These are phyloP conservation scores for Iberis pinnata DNA, from an alignment of 345 rosid species.

Conservation along the genomic window DNA sequence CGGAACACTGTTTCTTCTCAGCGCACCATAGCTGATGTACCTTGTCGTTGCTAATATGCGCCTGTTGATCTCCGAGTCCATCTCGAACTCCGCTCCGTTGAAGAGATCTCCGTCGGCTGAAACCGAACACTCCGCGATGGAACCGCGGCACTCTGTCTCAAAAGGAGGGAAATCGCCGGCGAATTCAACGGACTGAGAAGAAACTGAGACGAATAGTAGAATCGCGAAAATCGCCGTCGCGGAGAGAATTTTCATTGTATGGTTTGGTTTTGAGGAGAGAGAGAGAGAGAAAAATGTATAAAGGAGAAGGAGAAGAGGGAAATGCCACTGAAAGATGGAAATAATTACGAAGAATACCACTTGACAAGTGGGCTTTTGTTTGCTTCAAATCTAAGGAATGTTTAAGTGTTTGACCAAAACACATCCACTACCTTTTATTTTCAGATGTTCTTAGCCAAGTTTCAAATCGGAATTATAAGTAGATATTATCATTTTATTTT, in stretches of 20 bases:
- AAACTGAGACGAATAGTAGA: constrained; percentile 18
- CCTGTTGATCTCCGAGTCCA: constrained; percentile 68
- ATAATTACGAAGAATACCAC: constrained; percentile 29
- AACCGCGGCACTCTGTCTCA: constrained; percentile 54
- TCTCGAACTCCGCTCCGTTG: constrained; percentile 28
- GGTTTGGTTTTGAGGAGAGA: constrained; percentile 10
- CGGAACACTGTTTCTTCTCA: constrained; percentile 64
- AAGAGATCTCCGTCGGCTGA: constrained; percentile 21
- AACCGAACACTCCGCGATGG: constrained; percentile 54
- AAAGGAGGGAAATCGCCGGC: constrained; percentile 34
- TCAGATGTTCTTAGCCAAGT: too few relatives aligned
- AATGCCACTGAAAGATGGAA: constrained; percentile 23
- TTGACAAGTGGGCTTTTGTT: too few relatives aligned
- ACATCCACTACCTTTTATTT: too few relatives aligned
- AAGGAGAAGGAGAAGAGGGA: constrained; percentile 3
- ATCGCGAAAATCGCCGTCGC: constrained; percentile 25
- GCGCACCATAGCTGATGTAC: constrained; percentile 86
- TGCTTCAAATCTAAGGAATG: too few relatives aligned
- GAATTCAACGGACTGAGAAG: constrained; percentile 34
- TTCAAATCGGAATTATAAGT: too few relatives aligned
- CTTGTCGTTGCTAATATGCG: constrained; percentile 53
- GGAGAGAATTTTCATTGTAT: constrained; percentile 22
- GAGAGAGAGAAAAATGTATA: constrained; percentile 9
- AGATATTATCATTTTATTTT: too few relatives aligned
- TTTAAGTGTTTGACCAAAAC: too few relatives aligned